Conservation (phyloP, 495 filamentous ascomycete species). For the Penicillium robsamsonii region DNA sequence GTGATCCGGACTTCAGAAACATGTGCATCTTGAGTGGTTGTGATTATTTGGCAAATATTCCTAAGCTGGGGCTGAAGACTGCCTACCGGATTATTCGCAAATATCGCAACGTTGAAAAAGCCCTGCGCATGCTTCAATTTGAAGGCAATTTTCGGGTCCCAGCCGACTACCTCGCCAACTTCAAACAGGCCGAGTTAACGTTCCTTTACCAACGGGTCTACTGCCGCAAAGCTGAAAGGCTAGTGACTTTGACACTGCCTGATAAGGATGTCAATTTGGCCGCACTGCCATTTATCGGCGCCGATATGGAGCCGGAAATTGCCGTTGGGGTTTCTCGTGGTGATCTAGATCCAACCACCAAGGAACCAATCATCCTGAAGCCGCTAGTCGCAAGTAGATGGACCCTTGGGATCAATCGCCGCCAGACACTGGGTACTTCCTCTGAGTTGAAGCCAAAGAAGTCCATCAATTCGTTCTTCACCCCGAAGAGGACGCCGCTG, state of each 20-base stretch:
- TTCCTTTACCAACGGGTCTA: conserved; percentile 95
- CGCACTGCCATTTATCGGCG: conserved; percentile 76
- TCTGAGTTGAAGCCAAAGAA: conserved; percentile 59
- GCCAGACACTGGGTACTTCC: conserved; percentile 46
- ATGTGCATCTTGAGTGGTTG: conserved; percentile 99
- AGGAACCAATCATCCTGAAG: conserved; percentile 58
- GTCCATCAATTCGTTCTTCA: conserved; percentile 78
- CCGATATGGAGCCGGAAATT: conserved; percentile 61
- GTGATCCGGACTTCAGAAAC: conserved; percentile 80
- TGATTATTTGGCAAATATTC: conserved; percentile 85
- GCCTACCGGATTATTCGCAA: conserved; percentile 88
- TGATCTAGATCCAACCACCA: conserved; percentile 87
- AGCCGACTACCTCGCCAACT: conserved; percentile 69
- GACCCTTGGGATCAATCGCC: conserved; percentile 33
- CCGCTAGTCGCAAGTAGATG: conserved; percentile 26
- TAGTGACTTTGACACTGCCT: conserved; percentile 70
- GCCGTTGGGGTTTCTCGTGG: conserved; percentile 77
- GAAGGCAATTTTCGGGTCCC: conserved; percentile 82
- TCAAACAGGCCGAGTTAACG: conserved; percentile 82
- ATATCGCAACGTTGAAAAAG: conserved; percentile 78
- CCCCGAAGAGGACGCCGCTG: conserved; percentile 69
- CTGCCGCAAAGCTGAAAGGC: conserved; percentile 65
- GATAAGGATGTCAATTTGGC: conserved; percentile 57
- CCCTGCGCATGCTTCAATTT: conserved; percentile 79
- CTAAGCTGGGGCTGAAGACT: conserved; percentile 86